A percentile compares a stretch with the other conserved stretches of the same genome.
phyloP scores from a whole-genome alignment of 495 filamentous ascomycete species.

The Penicillium roqueforti region DNA sequence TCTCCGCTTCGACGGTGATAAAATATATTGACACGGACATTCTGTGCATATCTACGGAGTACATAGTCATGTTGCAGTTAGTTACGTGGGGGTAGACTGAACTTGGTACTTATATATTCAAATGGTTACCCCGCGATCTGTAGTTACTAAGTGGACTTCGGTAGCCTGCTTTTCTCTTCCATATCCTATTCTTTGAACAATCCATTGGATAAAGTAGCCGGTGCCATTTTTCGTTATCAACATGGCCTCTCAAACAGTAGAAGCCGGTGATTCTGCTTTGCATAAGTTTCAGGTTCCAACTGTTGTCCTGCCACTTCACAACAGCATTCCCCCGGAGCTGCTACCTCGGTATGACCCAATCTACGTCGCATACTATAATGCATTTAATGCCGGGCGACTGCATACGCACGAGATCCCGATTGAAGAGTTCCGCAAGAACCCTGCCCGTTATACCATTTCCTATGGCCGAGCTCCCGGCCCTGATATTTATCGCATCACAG shows the following conservation, averaged over 20 bases:
- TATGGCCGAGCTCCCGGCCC: slow-evolving; percentile 35
- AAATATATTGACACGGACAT: not conserved
- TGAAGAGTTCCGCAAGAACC: slow-evolving; percentile 40
- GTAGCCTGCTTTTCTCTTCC: not conserved
- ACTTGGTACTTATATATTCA: not conserved
- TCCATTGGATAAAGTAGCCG: not conserved
- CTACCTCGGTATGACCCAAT: slow-evolving; percentile 31
- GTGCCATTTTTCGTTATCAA: not conserved
- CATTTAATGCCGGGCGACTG: slow-evolving; percentile 38
- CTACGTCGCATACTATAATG: slow-evolving; percentile 37
- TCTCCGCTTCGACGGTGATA: not conserved
- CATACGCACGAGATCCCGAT: slow-evolving; percentile 43
- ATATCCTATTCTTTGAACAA: not conserved
- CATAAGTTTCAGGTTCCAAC: slow-evolving; percentile 22
- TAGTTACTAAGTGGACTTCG: not conserved
- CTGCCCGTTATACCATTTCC: slow-evolving; percentile 31
- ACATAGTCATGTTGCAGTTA: too few species aligned
- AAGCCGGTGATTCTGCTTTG: slow-evolving; percentile 13
- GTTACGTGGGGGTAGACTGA: too few species aligned
- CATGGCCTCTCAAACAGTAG: not conserved
- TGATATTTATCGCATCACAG: slow-evolving; percentile 36
- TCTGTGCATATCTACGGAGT: not conserved
- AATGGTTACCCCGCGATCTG: not conserved
- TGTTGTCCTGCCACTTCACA: slow-evolving; percentile 32
- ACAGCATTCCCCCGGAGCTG: slow-evolving; percentile 34